Evolutionary conservation across 2,329 filamentous ascomycete species (phyloP), one percentile per base, ranked within the genome.

Genomic region (Nemania abortiva): DNA sequence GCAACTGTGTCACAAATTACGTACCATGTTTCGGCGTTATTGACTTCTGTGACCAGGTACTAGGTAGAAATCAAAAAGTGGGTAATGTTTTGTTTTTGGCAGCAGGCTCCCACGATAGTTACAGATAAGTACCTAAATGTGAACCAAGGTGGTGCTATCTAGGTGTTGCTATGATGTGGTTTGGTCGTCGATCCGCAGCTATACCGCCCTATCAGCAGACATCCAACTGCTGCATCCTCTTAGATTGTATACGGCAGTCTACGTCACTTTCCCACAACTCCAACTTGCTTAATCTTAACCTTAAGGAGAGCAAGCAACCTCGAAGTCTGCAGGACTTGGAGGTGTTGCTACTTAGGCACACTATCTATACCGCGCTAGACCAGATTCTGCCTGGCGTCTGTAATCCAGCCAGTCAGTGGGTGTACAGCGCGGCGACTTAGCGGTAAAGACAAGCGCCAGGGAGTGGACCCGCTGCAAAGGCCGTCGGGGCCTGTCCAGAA

Each of bases 401-500:
- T 42, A 31, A 37, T 54, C 31, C 37, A 53, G 9, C 11, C 50
- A 53, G 55, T 57, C 56, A n/a, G 18, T 42, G 59, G 15, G 42
- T 6, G 42, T 47, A 47, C 4, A 47, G 42, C 42, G 42, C 6
- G 60, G 49, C 20, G 55, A 34, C 50, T 55, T 55, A 59, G 55
- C 24, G 39, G 63, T 49, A 60, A 52, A 45, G n/a, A 49, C 52
- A 66, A 42, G 57, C 34, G 50, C 56, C 57, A 61, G 50, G 6
- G 11, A 13, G 39, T 45, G 58, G 57, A 22, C 15, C 42, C 57
- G 57, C 57, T 62, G 64, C 53, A 58, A n/a, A 37, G 34, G 52
- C 57, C 42, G 56, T 60, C 27, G 42, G 24, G 24, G 34, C 58
- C 57, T 15, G 56, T 60, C 27, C 22, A 39, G 24, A 27, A 34